A percentile compares a stretch with the other conserved stretches of the same genome.
Conservation (phyloP, 73 alveolate genomes). For the Tetrahymena borealis region DNA sequence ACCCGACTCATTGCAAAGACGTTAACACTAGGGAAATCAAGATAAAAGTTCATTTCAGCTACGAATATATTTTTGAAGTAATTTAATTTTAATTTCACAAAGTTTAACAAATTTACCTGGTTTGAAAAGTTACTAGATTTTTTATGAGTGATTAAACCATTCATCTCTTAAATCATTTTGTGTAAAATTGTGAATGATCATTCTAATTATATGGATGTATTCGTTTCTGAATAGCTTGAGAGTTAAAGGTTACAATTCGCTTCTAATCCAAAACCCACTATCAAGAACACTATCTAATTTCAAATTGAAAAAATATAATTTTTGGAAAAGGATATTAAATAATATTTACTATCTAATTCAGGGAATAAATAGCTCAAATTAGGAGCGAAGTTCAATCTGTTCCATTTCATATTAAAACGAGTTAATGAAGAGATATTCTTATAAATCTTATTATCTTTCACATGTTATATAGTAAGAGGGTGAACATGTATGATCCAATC, state of each 20-base stretch:
- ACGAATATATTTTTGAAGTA: not conserved
- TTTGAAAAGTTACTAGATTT: conserved; percentile 1
- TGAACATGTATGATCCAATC: not conserved
- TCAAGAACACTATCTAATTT: conserved; percentile 1
- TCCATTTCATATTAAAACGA: not conserved
- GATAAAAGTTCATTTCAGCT: conserved; percentile 32
- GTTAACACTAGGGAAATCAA: conserved; percentile 17
- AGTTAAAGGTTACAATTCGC: conserved; percentile 7
- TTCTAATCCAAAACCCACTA: conserved; percentile 26
- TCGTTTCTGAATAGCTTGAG: conserved; percentile 32
- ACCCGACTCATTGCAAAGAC: conserved; percentile 19
- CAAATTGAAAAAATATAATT: not conserved
- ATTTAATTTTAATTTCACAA: not conserved
- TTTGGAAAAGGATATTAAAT: no score
- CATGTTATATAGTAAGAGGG: not conserved
- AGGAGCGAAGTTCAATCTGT: not conserved
- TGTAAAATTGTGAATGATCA: conserved; percentile 36
- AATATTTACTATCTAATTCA: not conserved
- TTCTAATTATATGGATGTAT: conserved; percentile 15
- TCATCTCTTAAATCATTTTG: conserved; percentile 25
- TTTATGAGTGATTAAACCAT: conserved; percentile 16
- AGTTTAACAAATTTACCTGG: not conserved
- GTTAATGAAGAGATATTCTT: not conserved
- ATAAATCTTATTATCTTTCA: not conserved
- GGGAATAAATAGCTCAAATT: not conserved